Evolutionary conservation across 441 rosid species (phyloP).

Genomic region (Gossypium schwendimanii): DNA sequence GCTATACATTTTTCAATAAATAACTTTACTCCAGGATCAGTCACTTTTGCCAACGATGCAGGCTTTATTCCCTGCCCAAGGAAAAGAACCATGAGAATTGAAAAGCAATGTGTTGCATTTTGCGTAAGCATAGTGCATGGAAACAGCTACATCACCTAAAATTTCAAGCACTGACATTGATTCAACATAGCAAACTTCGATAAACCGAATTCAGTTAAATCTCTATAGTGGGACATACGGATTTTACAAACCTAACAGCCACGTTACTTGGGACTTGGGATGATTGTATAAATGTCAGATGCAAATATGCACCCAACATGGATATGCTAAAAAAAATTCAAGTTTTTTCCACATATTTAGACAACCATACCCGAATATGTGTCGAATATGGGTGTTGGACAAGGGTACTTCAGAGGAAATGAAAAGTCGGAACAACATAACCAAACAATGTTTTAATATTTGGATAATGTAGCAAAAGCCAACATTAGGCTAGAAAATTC

Average conservation of each 20-base stretch:
- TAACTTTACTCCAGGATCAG: slow-evolving; percentile 50
- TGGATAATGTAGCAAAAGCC: neutral
- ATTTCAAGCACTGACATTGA: neutral
- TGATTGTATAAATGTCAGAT: too few species aligned
- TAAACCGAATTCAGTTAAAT: neutral
- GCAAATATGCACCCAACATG: too few species aligned
- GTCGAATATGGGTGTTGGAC: too few species aligned
- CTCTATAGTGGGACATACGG: neutral
- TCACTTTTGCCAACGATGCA: slow-evolving; percentile 73
- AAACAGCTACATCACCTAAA: neutral
- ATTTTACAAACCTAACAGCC: neutral
- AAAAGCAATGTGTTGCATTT: neutral
- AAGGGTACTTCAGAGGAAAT: too few species aligned
- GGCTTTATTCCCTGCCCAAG: slow-evolving; percentile 73
- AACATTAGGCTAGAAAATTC: neutral
- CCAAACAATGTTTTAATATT: neutral
- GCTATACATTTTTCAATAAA: slow-evolving; percentile 88
- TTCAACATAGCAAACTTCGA: neutral
- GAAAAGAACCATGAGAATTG: slow-evolving; percentile 8
- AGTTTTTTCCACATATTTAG: too few species aligned
- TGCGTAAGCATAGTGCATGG: neutral
- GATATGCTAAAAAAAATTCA: too few species aligned
- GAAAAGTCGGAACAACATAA: too few species aligned
- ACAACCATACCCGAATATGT: too few species aligned
- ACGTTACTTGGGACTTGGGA: too few species aligned